Evolutionary conservation across 306 rosid species (phyloP), one percentile per base, ranked within the genome.

Genomic region (Medicago lupulina): DNA sequence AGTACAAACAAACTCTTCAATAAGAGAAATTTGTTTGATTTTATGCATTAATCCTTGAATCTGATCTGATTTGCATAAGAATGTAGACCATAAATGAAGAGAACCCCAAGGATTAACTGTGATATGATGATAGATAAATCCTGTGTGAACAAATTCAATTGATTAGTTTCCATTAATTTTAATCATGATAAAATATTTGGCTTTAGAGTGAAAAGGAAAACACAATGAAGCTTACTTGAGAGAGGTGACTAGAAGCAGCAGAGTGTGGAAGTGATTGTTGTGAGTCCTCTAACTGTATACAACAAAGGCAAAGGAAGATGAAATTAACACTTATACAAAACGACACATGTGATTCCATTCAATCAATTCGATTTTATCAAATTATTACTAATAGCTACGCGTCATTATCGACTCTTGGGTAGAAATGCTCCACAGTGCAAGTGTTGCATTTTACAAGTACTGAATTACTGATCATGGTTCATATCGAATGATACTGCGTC

Each of bases 181-280:
- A 16, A 61, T 70, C 50, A 79, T 14, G n/a, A 47, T 36, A 66
- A 40, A 80, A 43, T 41, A 21, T 40, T 38, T 13, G 55, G 64
- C 53, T n/a, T 49, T 36, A 71, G 77, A 72, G 49, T 34, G 40
- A 72, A 71, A 71, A 21, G 49, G 23, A 38, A 71, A 60, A 43
- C 16, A 53, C 14, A 47, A 61, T 18, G 58, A 39, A 83, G 67
- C 70, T 82, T 71, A 90, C 96, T 47, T 51, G 71, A 83, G 83
- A 77, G 47, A 62, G 76, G 53, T 18, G 54, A 49, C 58, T 62
- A n/a, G 75, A 50, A 59, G 81, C 88, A 58, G 77, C 9, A 14
- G 90, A 88, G 1, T 66, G 57, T 39, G 74, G 8, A 10, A 10
- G 72, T 28, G 81, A 71, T 74, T 65, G 85, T 75, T 86, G 82